phyloP scores from a whole-genome alignment of 2,329 filamentous ascomycete species.

The Stemphylium beticola region DNA sequence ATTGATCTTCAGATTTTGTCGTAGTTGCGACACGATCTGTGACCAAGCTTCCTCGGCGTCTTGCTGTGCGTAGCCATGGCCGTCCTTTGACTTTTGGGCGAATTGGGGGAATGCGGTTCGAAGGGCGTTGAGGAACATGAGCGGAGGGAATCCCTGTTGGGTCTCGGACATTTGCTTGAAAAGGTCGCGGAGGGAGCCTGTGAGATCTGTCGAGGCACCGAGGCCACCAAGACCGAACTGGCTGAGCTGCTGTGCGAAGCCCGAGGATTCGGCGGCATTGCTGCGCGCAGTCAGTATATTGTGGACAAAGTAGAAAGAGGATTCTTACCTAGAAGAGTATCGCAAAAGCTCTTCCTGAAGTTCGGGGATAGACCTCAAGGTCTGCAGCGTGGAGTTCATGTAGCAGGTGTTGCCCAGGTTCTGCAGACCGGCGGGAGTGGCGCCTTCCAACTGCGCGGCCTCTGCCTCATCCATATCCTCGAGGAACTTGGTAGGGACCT shows the following conservation, averaged over 20 bases:
- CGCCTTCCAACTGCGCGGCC: constrained; percentile 79
- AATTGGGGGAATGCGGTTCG: constrained; percentile 88
- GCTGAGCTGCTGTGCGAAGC: constrained; percentile 44
- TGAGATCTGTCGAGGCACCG: constrained; percentile 71
- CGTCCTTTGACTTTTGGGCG: constrained; percentile 82
- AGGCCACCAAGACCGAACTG: constrained; percentile 65
- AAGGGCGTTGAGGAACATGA: constrained; percentile 81
- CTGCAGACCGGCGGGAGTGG: constrained; percentile 83
- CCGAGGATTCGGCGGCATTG: constrained; percentile 37
- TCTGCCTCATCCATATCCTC: constrained; percentile 99
- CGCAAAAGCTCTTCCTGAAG: constrained; percentile 77
- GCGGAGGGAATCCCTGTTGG: constrained; percentile 82
- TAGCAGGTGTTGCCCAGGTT: constrained; percentile 99
- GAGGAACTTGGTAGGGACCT: constrained; percentile 82
- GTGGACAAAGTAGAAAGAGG: not conserved
- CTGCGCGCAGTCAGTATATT: constrained; percentile 28
- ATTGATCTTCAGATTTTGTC: constrained; percentile 75
- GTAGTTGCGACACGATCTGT: constrained; percentile 85
- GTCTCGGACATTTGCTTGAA: constrained; percentile 91
- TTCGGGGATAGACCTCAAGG: constrained; percentile 86
- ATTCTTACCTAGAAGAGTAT: constrained; percentile 58
- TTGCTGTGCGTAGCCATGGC: constrained; percentile 91
- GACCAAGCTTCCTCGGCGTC: constrained; percentile 99
- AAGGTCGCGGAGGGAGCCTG: constrained; percentile 76
- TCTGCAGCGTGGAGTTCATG: constrained; percentile 96